phyloP scores from a whole-genome alignment of 345 rosid species.

The Kernera saxatilis region DNA sequence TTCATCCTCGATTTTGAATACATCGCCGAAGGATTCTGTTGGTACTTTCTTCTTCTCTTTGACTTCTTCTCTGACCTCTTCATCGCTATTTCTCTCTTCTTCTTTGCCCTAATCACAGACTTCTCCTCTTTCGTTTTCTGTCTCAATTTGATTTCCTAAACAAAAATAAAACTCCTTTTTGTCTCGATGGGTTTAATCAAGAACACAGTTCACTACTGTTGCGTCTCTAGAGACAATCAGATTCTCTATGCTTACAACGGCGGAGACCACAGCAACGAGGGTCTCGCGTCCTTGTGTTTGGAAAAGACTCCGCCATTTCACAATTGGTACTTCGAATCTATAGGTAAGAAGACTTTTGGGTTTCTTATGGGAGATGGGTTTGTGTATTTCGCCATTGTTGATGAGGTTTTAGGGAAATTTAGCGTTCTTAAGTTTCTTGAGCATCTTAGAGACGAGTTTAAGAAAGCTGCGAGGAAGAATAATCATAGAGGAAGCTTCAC shows the following conservation, averaged over 20 bases:
- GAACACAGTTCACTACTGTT: slow-evolving; percentile 66
- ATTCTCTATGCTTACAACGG: slow-evolving; percentile 47
- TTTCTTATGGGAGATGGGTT: slow-evolving; percentile 63
- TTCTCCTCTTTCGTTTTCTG: slow-evolving; percentile 27
- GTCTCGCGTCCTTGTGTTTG: slow-evolving; percentile 51
- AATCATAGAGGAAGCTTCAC: slow-evolving; percentile 55
- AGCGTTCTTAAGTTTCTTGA: slow-evolving; percentile 60
- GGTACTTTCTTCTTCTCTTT: slow-evolving; percentile 31
- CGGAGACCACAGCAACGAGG: slow-evolving; percentile 52
- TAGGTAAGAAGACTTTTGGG: slow-evolving; percentile 50
- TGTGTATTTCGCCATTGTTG: slow-evolving; percentile 63
- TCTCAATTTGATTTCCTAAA: slow-evolving; percentile 20
- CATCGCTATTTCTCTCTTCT: slow-evolving; percentile 25
- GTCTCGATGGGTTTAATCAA: slow-evolving; percentile 50
- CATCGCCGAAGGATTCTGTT: slow-evolving; percentile 32
- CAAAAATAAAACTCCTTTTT: background rate
- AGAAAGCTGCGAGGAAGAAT: slow-evolving; percentile 49
- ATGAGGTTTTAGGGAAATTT: slow-evolving; percentile 44
- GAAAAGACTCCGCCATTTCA: slow-evolving; percentile 67
- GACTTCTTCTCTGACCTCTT: slow-evolving; percentile 27
- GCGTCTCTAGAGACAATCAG: slow-evolving; percentile 52
- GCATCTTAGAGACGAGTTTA: slow-evolving; percentile 66
- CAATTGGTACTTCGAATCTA: slow-evolving; percentile 76
- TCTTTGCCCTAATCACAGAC: slow-evolving; percentile 21
- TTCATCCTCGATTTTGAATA: slow-evolving; percentile 34